phyloP scores from a whole-genome alignment of 805 yeast genomes.

The Ascoidea tarda region DNA sequence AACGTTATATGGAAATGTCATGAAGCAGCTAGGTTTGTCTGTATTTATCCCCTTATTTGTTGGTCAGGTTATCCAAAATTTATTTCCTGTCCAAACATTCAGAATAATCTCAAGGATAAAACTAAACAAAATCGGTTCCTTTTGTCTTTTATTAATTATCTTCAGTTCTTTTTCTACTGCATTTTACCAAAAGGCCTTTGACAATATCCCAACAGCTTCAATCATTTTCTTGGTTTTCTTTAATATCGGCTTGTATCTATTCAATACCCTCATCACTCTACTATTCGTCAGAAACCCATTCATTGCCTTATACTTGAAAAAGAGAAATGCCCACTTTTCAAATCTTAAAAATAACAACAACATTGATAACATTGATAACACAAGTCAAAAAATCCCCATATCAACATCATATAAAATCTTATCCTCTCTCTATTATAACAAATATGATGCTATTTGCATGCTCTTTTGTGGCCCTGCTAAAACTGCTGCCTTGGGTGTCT shows the following conservation, averaged over 20 bases:
- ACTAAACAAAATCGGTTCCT: constrained; percentile 60
- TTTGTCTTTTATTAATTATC: constrained; percentile 67
- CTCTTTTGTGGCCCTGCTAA: constrained; percentile 89
- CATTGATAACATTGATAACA: neutral
- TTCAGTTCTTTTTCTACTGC: constrained; percentile 79
- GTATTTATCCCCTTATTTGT: constrained; percentile 78
- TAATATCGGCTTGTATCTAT: constrained; percentile 65
- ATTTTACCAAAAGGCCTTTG: constrained; percentile 69
- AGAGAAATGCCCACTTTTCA: neutral
- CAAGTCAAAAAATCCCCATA: neutral
- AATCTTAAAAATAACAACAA: neutral
- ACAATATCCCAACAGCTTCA: constrained; percentile 50
- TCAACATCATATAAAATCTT: constrained; percentile 22
- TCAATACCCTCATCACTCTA: constrained; percentile 57
- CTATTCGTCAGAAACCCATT: constrained; percentile 30
- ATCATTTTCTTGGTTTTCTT: constrained; percentile 70
- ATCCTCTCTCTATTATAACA: constrained; percentile 56
- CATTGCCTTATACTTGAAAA: neutral
- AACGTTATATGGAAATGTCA: constrained; percentile 54
- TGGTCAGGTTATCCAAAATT: constrained; percentile 72
- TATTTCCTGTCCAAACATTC: constrained; percentile 50
- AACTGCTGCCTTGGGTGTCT: constrained; percentile 86
- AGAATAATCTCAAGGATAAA: constrained; percentile 44
- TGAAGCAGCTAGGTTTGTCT: constrained; percentile 78
- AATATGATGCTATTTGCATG: constrained; percentile 61